These are phyloP conservation scores for Westerdykella ornata DNA, from an alignment of 2,329 filamentous ascomycete species.

Conservation along the genomic window DNA sequence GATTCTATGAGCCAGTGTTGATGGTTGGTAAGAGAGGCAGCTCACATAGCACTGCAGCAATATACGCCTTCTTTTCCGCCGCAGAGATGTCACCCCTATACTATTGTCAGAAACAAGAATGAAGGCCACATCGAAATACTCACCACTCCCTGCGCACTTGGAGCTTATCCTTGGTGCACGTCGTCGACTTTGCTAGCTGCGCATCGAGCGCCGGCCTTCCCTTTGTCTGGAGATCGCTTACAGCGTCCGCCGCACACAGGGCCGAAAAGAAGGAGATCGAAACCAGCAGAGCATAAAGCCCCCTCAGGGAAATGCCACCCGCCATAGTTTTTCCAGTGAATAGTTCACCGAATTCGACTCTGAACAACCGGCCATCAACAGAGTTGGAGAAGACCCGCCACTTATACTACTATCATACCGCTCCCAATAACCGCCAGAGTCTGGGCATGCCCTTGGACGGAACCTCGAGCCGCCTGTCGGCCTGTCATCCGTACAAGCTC, in stretches of 20 bases:
- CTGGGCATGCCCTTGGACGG: constrained; percentile 6
- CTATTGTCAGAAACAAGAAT: not conserved
- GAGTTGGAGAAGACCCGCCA: constrained; percentile 4
- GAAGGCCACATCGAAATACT: not conserved
- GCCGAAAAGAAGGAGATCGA: constrained; percentile 15
- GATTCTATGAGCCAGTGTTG: constrained; percentile 5
- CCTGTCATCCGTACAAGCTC: constrained; percentile 6
- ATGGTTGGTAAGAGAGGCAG: not conserved
- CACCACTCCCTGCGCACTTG: constrained; percentile 29
- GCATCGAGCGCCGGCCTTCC: constrained; percentile 24
- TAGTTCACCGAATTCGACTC: not conserved
- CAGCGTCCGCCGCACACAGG: constrained; percentile 21
- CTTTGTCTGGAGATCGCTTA: constrained; percentile 22
- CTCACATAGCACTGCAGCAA: constrained; percentile 32
- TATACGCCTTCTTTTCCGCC: constrained; percentile 32
- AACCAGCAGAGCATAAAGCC: constrained; percentile 19
- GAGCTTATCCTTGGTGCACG: constrained; percentile 28
- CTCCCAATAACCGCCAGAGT: not conserved
- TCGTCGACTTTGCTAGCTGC: constrained; percentile 21
- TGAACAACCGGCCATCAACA: not conserved
- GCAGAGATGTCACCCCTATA: constrained; percentile 24
- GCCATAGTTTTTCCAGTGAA: constrained; percentile 10
- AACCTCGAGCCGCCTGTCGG: constrained; percentile 8
- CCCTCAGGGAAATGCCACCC: constrained; percentile 9
- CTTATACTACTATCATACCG: constrained; percentile 15